Evolutionary conservation across 306 rosid genomes (phyloP).

Genomic region (Begonia peltatifolia): DNA sequence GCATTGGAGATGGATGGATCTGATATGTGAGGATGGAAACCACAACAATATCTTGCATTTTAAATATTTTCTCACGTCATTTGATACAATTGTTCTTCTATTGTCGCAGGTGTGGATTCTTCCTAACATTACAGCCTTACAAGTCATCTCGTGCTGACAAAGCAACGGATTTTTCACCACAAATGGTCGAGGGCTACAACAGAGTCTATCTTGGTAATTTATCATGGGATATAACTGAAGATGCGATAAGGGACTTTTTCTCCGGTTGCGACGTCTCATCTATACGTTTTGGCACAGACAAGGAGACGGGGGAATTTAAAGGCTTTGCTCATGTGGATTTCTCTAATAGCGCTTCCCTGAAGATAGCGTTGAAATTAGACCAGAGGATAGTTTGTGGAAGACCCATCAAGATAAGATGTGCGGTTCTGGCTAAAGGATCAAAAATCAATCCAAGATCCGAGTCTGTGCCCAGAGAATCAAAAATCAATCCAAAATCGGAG

Average conservation of each 20-base stretch:
- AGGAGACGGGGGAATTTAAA: conserved; percentile 71
- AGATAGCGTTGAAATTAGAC: conserved; percentile 51
- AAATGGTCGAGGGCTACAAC: conserved; percentile 67
- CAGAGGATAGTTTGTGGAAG: conserved; percentile 52
- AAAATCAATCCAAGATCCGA: conserved; percentile 11
- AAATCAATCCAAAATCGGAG: conserved; percentile 10
- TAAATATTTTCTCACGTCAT: background rate
- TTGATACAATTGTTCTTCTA: background rate
- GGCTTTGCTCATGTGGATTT: conserved; percentile 86
- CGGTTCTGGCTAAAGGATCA: conserved; percentile 56
- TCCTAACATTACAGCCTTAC: conserved; percentile 64
- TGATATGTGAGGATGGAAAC: conserved; percentile 62
- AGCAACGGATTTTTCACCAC: conserved; percentile 52
- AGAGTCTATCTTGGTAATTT: conserved; percentile 82
- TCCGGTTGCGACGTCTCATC: conserved; percentile 44
- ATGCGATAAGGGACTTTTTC: conserved; percentile 49
- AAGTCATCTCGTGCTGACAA: conserved; percentile 36
- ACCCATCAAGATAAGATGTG: conserved; percentile 66
- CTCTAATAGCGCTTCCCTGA: conserved; percentile 42
- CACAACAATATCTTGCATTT: conserved; percentile 4
- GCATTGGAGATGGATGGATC: conserved; percentile 86
- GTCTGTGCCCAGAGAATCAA: conserved; percentile 5
- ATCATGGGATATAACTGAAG: conserved; percentile 80
- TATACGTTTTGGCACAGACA: conserved; percentile 58
- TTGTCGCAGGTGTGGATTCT: conserved; percentile 78